Conservation (phyloP, 768 basidiomycete species). For the Leccinum sublutescens region DNA sequence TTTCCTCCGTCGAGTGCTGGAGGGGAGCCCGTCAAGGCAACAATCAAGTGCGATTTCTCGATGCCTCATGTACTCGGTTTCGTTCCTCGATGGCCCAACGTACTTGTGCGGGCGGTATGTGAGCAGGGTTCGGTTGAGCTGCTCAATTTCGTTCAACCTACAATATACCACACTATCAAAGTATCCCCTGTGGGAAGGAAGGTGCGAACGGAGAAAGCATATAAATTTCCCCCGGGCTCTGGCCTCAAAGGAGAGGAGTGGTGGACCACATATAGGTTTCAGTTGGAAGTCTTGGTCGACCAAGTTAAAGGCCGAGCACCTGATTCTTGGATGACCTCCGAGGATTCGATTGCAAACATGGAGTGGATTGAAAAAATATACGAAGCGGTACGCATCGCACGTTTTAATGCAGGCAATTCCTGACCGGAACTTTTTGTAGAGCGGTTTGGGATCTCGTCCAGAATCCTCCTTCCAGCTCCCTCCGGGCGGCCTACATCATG, state of each 20-base stretch:
- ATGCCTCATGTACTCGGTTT: no score
- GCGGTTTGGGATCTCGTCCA: constrained; percentile 35
- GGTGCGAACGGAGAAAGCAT: constrained; percentile 42
- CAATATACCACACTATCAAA: constrained; percentile 48
- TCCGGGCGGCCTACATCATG: not conserved
- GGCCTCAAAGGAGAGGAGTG: constrained; percentile 47
- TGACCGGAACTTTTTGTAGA: constrained; percentile 19
- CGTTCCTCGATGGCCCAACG: constrained; percentile 35
- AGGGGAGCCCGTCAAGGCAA: no score
- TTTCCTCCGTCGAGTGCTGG: no score
- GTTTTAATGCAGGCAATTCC: not conserved
- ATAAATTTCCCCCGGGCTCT: constrained; percentile 36
- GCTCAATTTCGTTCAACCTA: constrained; percentile 44
- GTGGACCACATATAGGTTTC: constrained; percentile 57
- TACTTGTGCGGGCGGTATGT: constrained; percentile 39
- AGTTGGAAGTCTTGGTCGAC: constrained; percentile 66
- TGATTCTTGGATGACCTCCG: constrained; percentile 51
- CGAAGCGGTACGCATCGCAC: constrained; percentile 37
- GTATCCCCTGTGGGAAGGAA: constrained; percentile 37
- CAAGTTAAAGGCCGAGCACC: constrained; percentile 50
- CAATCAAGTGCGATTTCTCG: no score
- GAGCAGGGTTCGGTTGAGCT: constrained; percentile 44
- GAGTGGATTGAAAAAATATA: constrained; percentile 59
- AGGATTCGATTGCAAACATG: constrained; percentile 58
- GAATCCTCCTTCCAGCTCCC: constrained; percentile 29